Evolutionary conservation across 2,329 filamentous ascomycete genomes (phyloP).

Genomic region (Lasiodiplodia gonubiensis): DNA sequence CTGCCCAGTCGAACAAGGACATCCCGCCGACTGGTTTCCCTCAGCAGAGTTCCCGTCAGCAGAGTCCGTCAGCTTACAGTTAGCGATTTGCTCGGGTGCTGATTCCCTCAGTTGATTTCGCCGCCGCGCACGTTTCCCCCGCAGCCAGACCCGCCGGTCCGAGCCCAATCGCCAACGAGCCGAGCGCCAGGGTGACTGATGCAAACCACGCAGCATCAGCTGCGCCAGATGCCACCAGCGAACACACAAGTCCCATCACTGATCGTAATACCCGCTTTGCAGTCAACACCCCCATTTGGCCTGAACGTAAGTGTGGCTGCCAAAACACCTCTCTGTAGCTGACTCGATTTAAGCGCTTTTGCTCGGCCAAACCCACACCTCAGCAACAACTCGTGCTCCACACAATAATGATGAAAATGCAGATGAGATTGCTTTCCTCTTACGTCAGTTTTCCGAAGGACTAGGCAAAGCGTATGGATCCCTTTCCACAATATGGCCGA

Average conservation of each 20-base stretch:
- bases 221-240: neutral
- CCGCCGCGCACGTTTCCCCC: no score
- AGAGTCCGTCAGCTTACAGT: no score
- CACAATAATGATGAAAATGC: neutral
- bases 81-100: no score
- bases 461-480: neutral
- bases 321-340: neutral
- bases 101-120: no score
- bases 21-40: no score
- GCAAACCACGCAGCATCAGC: neutral
- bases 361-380: neutral
- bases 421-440: neutral
- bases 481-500: neutral
- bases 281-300: neutral
- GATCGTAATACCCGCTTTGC: neutral
- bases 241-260: neutral
- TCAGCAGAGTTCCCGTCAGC: no score
- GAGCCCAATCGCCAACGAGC: neutral
- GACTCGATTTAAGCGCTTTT: neutral
- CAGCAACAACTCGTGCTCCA: neutral
- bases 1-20: neutral
- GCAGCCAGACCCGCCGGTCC: neutral
- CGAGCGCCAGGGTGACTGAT: no score
- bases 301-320: neutral
- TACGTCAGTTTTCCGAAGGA: neutral